phyloP scores from a whole-genome alignment of 495 filamentous ascomycete species.

The Neurospora terricola region DNA sequence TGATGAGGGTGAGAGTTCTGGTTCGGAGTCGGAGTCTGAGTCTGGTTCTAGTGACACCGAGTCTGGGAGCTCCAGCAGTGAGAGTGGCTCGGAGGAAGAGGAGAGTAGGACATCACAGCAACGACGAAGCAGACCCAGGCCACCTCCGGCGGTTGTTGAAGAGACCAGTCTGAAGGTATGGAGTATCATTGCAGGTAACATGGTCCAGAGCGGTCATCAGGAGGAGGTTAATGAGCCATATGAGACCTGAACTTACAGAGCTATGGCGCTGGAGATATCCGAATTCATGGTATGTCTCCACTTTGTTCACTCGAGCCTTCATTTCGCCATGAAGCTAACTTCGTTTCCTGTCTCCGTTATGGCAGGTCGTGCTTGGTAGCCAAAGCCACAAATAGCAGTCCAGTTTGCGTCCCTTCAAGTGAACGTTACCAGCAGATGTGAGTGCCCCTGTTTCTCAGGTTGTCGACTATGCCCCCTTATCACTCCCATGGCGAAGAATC shows the following conservation, averaged over 20 bases:
- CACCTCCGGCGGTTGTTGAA: conserved; percentile 9
- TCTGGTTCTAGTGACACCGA: conserved; percentile 4
- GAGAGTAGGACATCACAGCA: not conserved
- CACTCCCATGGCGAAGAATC: not conserved
- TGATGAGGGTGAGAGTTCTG: conserved; percentile 5
- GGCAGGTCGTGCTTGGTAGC: not conserved
- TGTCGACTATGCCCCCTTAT: not conserved
- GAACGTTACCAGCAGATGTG: not conserved
- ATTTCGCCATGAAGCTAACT: not conserved
- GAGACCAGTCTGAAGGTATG: conserved; percentile 63
- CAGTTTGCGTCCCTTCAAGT: not conserved
- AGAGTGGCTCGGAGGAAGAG: conserved; percentile 3
- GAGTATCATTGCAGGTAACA: conserved; percentile 27
- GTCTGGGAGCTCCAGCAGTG: conserved; percentile 4
- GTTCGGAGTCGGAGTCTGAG: not conserved
- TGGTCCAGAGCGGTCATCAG: not conserved
- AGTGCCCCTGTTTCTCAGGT: not conserved
- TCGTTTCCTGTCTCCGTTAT: not conserved
- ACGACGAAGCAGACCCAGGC: not conserved
- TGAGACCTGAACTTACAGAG: not conserved
- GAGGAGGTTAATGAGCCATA: not conserved
- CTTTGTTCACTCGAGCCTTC: not conserved
- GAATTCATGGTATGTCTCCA: not conserved
- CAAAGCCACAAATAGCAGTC: not conserved
- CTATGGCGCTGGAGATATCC: not conserved